phyloP scores from a whole-genome alignment of 768 basidiomycete genomes.

The Naganishia vishniacii region DNA sequence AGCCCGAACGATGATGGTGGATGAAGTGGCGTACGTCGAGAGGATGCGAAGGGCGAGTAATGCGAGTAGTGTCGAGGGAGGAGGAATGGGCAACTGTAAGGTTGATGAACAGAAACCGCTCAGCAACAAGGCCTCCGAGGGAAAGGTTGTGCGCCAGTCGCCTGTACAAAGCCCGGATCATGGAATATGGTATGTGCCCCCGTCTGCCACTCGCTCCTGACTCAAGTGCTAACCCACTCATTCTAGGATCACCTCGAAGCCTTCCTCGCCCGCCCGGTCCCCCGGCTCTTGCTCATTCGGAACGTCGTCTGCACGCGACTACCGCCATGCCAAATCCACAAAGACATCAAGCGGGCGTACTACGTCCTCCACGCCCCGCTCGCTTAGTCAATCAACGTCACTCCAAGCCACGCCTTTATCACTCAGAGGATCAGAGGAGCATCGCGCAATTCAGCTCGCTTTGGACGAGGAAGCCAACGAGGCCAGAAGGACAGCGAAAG shows the following conservation, averaged over 20 bases:
- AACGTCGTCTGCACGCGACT: too few species aligned
- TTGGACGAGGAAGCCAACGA: constrained; percentile 3
- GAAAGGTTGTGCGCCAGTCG: too few species aligned
- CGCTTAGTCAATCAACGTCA: too few species aligned
- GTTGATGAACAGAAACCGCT: too few species aligned
- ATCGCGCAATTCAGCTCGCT: neutral
- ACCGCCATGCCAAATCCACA: neutral
- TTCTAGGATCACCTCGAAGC: constrained; percentile 10
- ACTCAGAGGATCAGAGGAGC: neutral
- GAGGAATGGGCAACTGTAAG: too few species aligned
- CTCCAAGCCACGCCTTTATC: neutral
- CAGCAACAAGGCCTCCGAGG: too few species aligned
- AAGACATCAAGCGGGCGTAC: too few species aligned
- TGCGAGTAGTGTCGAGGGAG: neutral
- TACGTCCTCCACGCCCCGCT: too few species aligned
- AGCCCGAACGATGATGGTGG: constrained; percentile 15
- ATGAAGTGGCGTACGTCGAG: constrained; percentile 7
- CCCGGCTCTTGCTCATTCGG: neutral
- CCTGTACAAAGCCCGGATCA: constrained; percentile 11
- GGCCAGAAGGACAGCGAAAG: neutral
- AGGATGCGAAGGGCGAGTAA: constrained; percentile 9
- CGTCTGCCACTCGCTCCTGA: too few species aligned
- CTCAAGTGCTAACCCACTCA: too few species aligned
- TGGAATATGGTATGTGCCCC: neutral
- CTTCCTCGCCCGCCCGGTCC: neutral